Conservation (phyloP, 805 yeast species). For the Pichia sporocuriosa region DNA sequence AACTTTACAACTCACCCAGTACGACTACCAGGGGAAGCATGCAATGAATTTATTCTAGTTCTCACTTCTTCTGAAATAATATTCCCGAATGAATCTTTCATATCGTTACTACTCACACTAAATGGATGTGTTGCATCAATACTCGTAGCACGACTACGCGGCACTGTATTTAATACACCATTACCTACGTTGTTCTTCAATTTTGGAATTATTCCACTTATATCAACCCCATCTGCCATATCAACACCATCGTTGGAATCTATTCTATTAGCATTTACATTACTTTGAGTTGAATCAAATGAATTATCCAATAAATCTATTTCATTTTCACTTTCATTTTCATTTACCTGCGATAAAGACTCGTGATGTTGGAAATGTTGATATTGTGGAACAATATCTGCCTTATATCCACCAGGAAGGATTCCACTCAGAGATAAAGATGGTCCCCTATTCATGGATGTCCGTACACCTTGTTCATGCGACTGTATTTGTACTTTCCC, state of each 20-base stretch:
- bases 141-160: not conserved
- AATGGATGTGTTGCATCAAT: not conserved
- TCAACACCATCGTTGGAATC: not conserved
- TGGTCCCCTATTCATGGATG: conserved; percentile 6
- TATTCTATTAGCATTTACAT: too few species aligned
- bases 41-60: too few species aligned
- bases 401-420: conserved; percentile 12
- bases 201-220: not conserved
- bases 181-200: not conserved
- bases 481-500: not conserved
- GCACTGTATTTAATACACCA: too few species aligned
- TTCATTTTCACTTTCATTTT: conserved; percentile 1
- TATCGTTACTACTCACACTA: not conserved
- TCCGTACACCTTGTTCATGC: too few species aligned
- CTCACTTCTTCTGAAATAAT: not conserved
- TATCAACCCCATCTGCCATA: conserved; percentile 4
- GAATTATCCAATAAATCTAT: too few species aligned
- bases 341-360: conserved; percentile 1
- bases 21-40: too few species aligned
- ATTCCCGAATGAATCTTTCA: not conserved
- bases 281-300: too few species aligned
- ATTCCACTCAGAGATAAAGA: conserved; percentile 6
- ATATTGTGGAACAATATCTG: conserved; percentile 11
- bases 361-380: conserved; percentile 12
- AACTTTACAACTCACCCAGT: too few species aligned